Percentiles rank a stretch among this genome's conserved stretches.
Evolutionary conservation across 805 yeast species (phyloP).

Genomic region (Kazachstania taianensis): DNA sequence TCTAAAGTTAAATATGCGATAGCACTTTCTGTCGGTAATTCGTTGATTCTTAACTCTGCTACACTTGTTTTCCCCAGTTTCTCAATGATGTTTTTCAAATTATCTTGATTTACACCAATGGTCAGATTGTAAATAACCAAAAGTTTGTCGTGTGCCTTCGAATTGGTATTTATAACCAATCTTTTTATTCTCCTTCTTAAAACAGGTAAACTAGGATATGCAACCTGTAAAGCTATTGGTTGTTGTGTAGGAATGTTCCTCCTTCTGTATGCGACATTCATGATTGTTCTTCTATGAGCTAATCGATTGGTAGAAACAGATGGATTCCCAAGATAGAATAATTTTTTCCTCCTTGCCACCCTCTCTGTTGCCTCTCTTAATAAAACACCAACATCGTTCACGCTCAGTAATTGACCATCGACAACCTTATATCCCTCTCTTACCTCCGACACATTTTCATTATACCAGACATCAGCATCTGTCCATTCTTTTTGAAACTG

Average conservation of each 20-base stretch:
- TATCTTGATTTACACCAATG: slow-evolving; percentile 21
- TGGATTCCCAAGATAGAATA: neutral
- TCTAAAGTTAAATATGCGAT: slow-evolving; percentile 31
- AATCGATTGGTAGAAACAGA: neutral
- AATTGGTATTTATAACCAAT: slow-evolving; percentile 18
- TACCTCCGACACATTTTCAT: neutral
- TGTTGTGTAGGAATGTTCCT: too few species aligned
- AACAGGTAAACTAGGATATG: too few species aligned
- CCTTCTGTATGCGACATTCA: neutral
- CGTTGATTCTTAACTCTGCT: slow-evolving; percentile 23
- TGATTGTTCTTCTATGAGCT: neutral
- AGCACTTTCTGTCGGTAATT: slow-evolving; percentile 32
- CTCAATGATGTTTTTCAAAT: slow-evolving; percentile 17
- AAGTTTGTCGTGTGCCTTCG: slow-evolving; percentile 9
- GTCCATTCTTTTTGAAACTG: too few species aligned
- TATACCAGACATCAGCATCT: too few species aligned
- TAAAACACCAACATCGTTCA: slow-evolving; percentile 17
- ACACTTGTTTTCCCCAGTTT: slow-evolving; percentile 14
- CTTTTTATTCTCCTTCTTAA: too few species aligned
- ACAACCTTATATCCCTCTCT: slow-evolving; percentile 17
- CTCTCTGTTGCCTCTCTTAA: slow-evolving; percentile 12
- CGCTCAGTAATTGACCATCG: slow-evolving; percentile 20
- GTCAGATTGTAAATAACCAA: slow-evolving; percentile 19
- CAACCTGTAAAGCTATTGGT: too few species aligned
- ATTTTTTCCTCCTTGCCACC: too few species aligned